These are phyloP conservation scores for Eragrostis nindensis DNA, from an alignment of 176 grass and related monocot genomes.

Conservation along the genomic window DNA sequence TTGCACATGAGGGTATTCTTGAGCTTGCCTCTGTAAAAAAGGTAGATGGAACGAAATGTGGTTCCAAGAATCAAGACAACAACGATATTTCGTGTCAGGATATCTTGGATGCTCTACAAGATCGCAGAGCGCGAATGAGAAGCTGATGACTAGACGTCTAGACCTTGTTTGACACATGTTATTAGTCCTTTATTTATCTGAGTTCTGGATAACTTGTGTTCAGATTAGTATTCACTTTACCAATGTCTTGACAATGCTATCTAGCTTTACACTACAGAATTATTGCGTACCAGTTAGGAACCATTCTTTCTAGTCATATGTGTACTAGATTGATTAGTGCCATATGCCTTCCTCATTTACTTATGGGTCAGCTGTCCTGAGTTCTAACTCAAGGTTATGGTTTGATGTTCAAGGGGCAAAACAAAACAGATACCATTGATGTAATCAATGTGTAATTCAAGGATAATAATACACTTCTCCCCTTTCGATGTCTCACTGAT, in stretches of 20 bases:
- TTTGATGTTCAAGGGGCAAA: background rate
- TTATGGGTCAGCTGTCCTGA: background rate
- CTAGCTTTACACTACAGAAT: background rate
- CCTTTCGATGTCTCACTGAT: background rate
- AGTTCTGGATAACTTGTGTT: constrained; percentile 11
- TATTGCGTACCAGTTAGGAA: background rate
- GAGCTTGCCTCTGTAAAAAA: background rate
- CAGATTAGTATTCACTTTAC: background rate
- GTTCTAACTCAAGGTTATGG: background rate
- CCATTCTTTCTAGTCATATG: background rate
- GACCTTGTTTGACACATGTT: background rate
- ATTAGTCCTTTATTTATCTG: background rate
- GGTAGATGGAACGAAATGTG: constrained; percentile 1
- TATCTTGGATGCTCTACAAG: background rate
- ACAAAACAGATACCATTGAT: background rate
- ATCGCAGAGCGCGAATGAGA: background rate
- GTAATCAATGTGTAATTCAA: no score
- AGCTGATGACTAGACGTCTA: background rate
- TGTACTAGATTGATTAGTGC: background rate
- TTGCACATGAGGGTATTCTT: constrained; percentile 6
- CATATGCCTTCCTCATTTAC: background rate
- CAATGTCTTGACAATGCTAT: background rate
- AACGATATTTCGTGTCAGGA: constrained; percentile 38
- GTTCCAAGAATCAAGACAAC: constrained; percentile 32
- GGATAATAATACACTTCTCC: background rate